Percentiles rank a stretch among this genome's conserved stretches.
Evolutionary conservation across 306 rosid species (phyloP).

Genomic region (Cicer cuneatum): DNA sequence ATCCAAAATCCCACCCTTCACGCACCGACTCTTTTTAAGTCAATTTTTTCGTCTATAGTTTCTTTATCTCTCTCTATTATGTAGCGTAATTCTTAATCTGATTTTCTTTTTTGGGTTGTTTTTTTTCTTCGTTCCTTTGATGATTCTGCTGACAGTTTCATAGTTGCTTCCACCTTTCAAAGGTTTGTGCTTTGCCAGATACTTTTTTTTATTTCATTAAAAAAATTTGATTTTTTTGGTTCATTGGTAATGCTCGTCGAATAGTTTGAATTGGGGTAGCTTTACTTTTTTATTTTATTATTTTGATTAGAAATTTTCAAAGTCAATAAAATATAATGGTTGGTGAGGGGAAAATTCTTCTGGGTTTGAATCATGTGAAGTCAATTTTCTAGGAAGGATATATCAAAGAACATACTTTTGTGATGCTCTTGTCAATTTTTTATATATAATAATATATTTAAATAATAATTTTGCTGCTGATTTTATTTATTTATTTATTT

Average conservation of each 20-base stretch:
- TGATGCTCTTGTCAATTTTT: slow-evolving; percentile 12
- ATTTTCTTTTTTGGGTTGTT: slow-evolving; percentile 25
- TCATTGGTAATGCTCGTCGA: slow-evolving; percentile 48
- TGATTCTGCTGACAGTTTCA: slow-evolving; percentile 41
- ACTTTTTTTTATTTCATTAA: neutral
- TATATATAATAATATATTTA: neutral
- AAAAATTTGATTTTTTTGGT: slow-evolving; percentile 41
- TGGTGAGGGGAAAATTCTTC: slow-evolving; percentile 45
- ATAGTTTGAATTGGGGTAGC: slow-evolving; percentile 48
- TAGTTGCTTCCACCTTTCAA: slow-evolving; percentile 42
- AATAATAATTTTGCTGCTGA: neutral
- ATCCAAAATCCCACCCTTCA: slow-evolving; percentile 9
- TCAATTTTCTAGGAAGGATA: slow-evolving; percentile 27
- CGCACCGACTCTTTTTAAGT: slow-evolving; percentile 50
- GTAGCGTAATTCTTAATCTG: slow-evolving; percentile 32
- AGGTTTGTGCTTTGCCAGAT: slow-evolving; percentile 46
- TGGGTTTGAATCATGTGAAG: slow-evolving; percentile 42
- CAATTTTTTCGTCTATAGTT: slow-evolving; percentile 53
- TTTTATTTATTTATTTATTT: neutral
- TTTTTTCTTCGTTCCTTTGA: slow-evolving; percentile 20
- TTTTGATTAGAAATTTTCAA: slow-evolving; percentile 20
- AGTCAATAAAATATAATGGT: slow-evolving; percentile 42
- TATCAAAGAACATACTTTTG: slow-evolving; percentile 21
- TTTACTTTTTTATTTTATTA: slow-evolving; percentile 43
- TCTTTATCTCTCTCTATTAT: neutral